These are phyloP conservation scores for Camellia granthamiana DNA, from an alignment of 148 eudicot species.

Conservation along the genomic window DNA sequence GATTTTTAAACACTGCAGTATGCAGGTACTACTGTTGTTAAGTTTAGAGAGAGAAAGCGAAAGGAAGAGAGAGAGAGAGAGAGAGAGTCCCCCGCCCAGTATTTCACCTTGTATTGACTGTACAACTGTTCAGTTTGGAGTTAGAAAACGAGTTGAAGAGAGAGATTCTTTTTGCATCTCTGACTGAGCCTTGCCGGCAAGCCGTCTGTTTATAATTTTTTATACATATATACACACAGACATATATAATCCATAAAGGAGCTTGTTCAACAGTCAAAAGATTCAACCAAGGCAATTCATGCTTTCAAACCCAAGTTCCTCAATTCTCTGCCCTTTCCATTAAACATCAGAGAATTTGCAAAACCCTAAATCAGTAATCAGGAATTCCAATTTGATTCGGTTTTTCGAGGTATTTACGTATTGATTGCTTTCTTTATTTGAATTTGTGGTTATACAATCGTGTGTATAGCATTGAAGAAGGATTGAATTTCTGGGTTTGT, in stretches of 20 bases:
- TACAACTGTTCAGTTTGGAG: background rate
- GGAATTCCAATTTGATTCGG: background rate
- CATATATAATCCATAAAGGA: background rate
- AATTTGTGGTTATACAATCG: background rate
- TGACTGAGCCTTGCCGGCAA: conserved; percentile 27
- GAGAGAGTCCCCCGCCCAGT: background rate
- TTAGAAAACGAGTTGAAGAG: background rate
- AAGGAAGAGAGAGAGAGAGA: conserved; percentile 3
- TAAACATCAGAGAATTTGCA: background rate
- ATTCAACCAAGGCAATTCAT: background rate
- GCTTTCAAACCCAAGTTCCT: conserved; percentile 4
- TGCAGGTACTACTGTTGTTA: background rate
- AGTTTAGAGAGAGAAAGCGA: background rate
- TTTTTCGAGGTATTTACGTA: conserved; percentile 2
- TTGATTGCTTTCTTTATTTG: background rate
- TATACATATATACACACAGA: background rate
- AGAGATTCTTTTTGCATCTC: background rate
- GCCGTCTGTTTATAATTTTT: background rate
- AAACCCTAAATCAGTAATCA: conserved; percentile 7
- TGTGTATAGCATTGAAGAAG: background rate
- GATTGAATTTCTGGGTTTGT: background rate
- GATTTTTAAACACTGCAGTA: too few species aligned
- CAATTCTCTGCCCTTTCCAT: conserved; percentile 7
- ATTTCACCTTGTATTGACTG: background rate
- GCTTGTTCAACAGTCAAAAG: conserved; percentile 20